Base-by-base conservation (phyloP, 352 stramenopile genomes). In the Aphanomyces astaci region DNA sequence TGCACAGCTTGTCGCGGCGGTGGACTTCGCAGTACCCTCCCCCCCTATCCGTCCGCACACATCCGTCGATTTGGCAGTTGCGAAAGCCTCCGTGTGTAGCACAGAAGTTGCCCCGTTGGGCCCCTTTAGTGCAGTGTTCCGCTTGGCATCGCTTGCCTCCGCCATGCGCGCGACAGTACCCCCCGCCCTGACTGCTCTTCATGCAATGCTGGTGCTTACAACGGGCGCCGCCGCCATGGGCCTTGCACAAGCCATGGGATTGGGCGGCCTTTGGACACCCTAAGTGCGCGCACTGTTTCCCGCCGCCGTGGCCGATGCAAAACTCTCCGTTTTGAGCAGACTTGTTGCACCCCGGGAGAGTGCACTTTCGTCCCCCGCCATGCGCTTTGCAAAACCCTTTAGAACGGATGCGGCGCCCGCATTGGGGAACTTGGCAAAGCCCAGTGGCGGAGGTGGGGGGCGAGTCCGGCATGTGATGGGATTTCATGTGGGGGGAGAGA, bases 311-410 rank as follows among this genome's bases (percentile, higher is more conserved):
- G 4, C 84, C 86, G 69, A 92, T 94, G 72, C 86, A 94, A 39
- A 92, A 75, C 2, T 86, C 86, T 69, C 92, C 83, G 3, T 85
- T 93, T 75, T 95, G 86, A 0, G 86, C 85, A 15, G 86, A 86
- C 76, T 95, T 95, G 49, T 83, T 79, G 68, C 86, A 95, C 3
- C 77, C 81, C 0, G 84, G 81, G 30, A 92, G 76, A 71, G 91
- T 92, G 75, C 86, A 94, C 72, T 93, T 92, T 73, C 92, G 92
- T 66, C 86, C 86, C 30, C 86, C 86, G 49, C 86, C 86, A 73
- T 95, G 86, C 59, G 82, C 85, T 30, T 93, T 95, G 74, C 86
- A 95, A 43, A 91, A 95, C 27, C 86, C 86, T 25, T 89, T 81
- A 48, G 92, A 92, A 64, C 78, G 88, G 73, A 85, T 91, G 71